These are phyloP conservation scores for Dictyostelium intermedium DNA, from an alignment of 78 protist species.

Conservation along the genomic window DNA sequence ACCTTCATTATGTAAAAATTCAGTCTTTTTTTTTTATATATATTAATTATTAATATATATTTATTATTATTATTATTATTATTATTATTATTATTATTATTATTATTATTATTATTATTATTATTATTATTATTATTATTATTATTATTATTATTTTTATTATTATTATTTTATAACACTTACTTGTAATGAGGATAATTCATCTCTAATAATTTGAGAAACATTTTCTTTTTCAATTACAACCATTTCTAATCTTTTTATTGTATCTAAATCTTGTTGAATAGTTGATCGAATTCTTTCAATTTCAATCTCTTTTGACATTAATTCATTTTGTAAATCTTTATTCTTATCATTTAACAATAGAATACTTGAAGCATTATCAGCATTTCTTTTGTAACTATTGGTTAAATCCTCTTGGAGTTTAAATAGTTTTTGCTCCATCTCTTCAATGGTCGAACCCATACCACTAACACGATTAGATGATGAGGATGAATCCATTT, in stretches of 20 bases:
- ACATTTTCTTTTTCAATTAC: conserved; percentile 62
- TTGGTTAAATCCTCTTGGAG: conserved; percentile 75
- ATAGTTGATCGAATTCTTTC: conserved; percentile 32
- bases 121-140: too few species aligned
- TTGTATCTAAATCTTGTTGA: neutral
- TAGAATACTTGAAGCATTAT: conserved; percentile 44
- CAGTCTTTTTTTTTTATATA: neutral
- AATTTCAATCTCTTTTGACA: conserved; percentile 53
- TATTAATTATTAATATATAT: neutral
- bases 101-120: too few species aligned
- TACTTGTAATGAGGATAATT: conserved; percentile 55
- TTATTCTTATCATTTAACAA: conserved; percentile 52
- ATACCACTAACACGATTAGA: neutral
- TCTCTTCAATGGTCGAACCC: conserved; percentile 43
- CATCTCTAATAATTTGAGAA: conserved; percentile 56
- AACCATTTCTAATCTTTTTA: conserved; percentile 25
- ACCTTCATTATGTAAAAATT: conserved; percentile 53
- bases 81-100: too few species aligned
- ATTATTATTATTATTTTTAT: too few species aligned
- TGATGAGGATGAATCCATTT: neutral
- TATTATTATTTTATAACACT: neutral
- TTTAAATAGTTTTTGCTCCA: conserved; percentile 57
- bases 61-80: too few species aligned
- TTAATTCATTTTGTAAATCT: conserved; percentile 62
- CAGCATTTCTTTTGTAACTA: conserved; percentile 70